Conservation (phyloP, 441 rosid genomes). For the Arabidopsis lyrata region DNA sequence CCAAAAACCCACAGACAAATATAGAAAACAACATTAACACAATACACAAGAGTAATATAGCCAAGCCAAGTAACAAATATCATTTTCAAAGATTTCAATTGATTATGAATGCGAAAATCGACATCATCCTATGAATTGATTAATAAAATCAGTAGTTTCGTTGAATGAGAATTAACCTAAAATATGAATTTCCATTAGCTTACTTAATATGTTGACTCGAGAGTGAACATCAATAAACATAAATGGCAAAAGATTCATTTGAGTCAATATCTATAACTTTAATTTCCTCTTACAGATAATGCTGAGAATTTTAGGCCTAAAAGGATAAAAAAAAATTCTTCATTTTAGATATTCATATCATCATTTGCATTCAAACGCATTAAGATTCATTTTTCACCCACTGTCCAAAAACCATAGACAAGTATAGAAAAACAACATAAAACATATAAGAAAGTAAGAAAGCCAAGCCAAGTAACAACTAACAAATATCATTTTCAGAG, state of each 20-base stretch:
- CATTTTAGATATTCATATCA: background rate
- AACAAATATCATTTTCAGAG: too few species aligned
- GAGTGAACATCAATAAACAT: constrained; percentile 1
- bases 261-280: constrained; percentile 3
- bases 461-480: too few species aligned
- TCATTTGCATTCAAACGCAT: constrained; percentile 20
- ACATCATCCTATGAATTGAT: background rate
- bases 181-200: constrained; percentile 16
- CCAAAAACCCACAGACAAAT: background rate
- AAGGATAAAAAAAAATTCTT: too few species aligned
- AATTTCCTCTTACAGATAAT: too few species aligned
- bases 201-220: background rate
- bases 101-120: constrained; percentile 12
- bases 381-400: background rate
- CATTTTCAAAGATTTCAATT: background rate
- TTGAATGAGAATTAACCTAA: background rate
- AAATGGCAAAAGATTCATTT: constrained; percentile 21
- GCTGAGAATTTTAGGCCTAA: too few species aligned
- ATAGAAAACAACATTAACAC: background rate
- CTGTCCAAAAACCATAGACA: too few species aligned
- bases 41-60: constrained; percentile 13
- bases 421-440: too few species aligned
- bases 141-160: too few species aligned
- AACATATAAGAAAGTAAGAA: too few species aligned
- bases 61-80: constrained; percentile 15